A percentile compares a stretch with the other conserved stretches of the same genome.
phyloP scores from a whole-genome alignment of 202 grass and related monocot species.

The Dendrocalamus latiflorus region DNA sequence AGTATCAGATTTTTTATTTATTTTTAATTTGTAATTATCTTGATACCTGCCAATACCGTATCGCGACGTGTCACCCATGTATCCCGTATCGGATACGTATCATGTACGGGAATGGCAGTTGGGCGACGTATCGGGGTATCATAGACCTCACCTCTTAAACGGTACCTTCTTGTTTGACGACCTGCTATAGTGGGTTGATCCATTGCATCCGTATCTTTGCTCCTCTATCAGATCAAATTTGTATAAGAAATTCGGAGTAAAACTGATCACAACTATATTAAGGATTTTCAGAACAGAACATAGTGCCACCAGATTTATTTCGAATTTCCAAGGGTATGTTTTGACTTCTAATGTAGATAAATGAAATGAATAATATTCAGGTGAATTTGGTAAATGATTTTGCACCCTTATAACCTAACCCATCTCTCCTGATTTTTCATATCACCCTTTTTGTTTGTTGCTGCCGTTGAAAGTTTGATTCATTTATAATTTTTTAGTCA shows the following conservation, averaged over 20 bases:
- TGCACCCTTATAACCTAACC: not conserved
- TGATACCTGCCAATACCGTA: no score
- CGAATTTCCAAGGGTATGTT: not conserved
- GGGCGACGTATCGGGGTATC: no score
- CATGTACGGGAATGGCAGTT: no score
- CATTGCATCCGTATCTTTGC: not conserved
- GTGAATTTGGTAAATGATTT: not conserved
- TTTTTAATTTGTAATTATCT: no score
- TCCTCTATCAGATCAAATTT: slow-evolving; percentile 9
- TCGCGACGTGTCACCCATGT: no score
- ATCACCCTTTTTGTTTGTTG: not conserved
- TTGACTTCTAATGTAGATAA: not conserved
- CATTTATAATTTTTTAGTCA: not conserved
- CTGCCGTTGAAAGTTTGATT: not conserved
- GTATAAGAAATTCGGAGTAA: not conserved
- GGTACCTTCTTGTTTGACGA: slow-evolving; percentile 16
- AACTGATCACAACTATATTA: slow-evolving; percentile 2
- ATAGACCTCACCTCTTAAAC: not conserved
- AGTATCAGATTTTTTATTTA: no score
- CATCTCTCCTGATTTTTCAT: not conserved
- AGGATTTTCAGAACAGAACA: not conserved
- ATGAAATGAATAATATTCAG: slow-evolving; percentile 5
- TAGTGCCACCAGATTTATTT: not conserved
- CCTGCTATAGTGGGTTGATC: not conserved
- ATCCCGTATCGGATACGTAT: no score